These are phyloP conservation scores for Brassica hybrid DNA, from an alignment of 441 rosid species.

Conservation along the genomic window DNA sequence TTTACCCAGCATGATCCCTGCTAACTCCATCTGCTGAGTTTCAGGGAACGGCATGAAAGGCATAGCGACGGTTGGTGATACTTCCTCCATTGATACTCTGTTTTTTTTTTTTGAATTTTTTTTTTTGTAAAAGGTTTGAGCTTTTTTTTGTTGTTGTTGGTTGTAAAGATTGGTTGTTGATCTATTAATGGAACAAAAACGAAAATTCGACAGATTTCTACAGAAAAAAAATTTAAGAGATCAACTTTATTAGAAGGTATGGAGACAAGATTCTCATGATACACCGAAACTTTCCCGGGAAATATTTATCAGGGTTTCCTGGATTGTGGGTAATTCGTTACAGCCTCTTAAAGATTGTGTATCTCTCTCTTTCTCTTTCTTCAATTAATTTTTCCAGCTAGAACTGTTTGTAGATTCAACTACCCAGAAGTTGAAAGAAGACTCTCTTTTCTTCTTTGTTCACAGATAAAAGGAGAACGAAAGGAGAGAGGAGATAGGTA, in stretches of 20 bases:
- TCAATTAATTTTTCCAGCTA: constrained; percentile 42
- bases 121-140: not conserved
- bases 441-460: constrained; percentile 21
- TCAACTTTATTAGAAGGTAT: constrained; percentile 30
- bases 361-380: constrained; percentile 37
- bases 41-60: constrained; percentile 46
- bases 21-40: constrained; percentile 41
- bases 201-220: constrained; percentile 40
- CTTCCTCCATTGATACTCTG: constrained; percentile 52
- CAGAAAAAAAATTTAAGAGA: constrained; percentile 9
- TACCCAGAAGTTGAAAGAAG: constrained; percentile 35
- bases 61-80: constrained; percentile 46
- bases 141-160: not conserved
- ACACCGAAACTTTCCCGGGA: constrained; percentile 19
- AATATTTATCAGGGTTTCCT: constrained; percentile 47
- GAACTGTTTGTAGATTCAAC: constrained; percentile 43
- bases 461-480: constrained; percentile 12
- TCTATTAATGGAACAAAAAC: constrained; percentile 30
- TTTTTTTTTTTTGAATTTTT: not conserved
- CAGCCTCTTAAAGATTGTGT: constrained; percentile 48
- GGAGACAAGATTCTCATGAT: constrained; percentile 36
- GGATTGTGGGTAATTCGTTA: constrained; percentile 58
- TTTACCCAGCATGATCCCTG: constrained; percentile 44
- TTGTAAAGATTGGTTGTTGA: constrained; percentile 17
- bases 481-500: constrained; percentile 2